phyloP scores from a whole-genome alignment of 1,284 basidiomycete genomes.

The Apiotrichum gamsii region DNA sequence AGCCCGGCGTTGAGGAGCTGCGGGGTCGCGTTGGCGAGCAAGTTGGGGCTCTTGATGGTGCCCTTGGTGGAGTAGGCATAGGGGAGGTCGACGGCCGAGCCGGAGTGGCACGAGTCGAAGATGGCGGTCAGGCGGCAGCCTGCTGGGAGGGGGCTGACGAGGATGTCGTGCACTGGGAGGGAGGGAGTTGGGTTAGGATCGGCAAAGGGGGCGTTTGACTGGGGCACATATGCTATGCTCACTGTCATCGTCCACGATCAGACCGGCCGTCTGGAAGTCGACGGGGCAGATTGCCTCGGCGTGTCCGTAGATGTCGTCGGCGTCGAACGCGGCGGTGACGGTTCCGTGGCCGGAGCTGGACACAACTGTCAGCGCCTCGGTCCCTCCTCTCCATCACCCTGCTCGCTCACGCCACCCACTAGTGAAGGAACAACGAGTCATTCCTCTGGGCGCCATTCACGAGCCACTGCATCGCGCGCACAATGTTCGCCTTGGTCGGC shows the following conservation, averaged over 20 bases:
- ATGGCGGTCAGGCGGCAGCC: conserved; percentile 84
- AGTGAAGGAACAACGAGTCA: conserved; percentile 86
- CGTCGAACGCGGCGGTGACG: conserved; percentile 57
- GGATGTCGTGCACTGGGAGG: conserved; percentile 47
- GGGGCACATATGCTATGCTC: conserved; percentile 8
- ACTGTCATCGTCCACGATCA: conserved; percentile 63
- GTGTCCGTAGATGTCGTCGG: conserved; percentile 38
- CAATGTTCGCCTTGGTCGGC: conserved; percentile 76
- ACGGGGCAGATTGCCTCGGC: conserved; percentile 71
- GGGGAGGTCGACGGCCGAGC: conserved; percentile 48
- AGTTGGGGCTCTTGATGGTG: conserved; percentile 85
- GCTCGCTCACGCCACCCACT: conserved; percentile 27
- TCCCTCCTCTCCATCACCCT: no score
- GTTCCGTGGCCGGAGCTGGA: conserved; percentile 65
- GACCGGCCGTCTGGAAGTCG: conserved; percentile 64
- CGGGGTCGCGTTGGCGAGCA: conserved; percentile 68
- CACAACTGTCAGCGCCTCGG: no score
- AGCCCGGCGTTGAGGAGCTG: conserved; percentile 54
- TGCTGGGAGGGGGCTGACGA: conserved; percentile 61
- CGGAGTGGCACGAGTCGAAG: conserved; percentile 58
- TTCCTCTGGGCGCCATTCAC: conserved; percentile 70
- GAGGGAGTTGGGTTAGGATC: conserved; percentile 14
- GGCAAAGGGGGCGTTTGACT: neutral
- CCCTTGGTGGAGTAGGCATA: conserved; percentile 80
- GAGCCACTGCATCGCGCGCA: conserved; percentile 81